Conservation (phyloP, 305 asterid genomes). For the Withania somnifera region DNA sequence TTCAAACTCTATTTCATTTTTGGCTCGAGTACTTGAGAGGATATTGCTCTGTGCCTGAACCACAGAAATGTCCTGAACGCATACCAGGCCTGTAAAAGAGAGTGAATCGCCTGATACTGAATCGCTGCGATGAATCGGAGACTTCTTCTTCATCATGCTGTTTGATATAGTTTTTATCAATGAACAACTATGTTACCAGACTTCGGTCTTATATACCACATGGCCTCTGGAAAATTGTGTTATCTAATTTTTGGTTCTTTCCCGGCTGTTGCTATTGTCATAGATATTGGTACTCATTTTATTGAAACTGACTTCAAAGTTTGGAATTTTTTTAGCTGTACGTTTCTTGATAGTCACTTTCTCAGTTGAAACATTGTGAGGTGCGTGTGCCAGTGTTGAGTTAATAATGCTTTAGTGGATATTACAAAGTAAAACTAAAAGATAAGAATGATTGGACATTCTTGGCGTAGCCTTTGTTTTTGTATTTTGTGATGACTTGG, state of each 20-base stretch:
- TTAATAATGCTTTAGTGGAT: neutral
- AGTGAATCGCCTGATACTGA: conserved; percentile 39
- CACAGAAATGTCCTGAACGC: conserved; percentile 18
- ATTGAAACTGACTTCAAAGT: neutral
- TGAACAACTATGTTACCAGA: conserved; percentile 1
- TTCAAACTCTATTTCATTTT: conserved; percentile 28
- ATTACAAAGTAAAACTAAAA: neutral
- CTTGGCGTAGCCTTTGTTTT: neutral
- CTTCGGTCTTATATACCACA: conserved; percentile 6
- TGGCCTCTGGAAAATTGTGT: neutral
- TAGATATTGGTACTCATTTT: neutral
- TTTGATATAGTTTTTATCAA: neutral
- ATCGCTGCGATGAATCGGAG: conserved; percentile 23
- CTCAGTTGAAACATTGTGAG: neutral
- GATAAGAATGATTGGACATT: neutral
- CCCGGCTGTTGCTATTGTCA: neutral
- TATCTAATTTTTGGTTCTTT: neutral
- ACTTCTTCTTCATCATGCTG: conserved; percentile 29
- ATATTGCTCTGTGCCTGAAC: neutral
- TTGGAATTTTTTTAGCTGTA: neutral
- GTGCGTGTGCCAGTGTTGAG: neutral
- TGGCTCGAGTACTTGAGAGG: neutral
- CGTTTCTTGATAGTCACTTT: neutral
- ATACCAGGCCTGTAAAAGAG: conserved; percentile 44
- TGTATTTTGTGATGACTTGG: neutral